Percentiles rank a stretch among this genome's conserved stretches.
Evolutionary conservation across 2,329 filamentous ascomycete species (phyloP).

Genomic region (Scedosporium boydii): DNA sequence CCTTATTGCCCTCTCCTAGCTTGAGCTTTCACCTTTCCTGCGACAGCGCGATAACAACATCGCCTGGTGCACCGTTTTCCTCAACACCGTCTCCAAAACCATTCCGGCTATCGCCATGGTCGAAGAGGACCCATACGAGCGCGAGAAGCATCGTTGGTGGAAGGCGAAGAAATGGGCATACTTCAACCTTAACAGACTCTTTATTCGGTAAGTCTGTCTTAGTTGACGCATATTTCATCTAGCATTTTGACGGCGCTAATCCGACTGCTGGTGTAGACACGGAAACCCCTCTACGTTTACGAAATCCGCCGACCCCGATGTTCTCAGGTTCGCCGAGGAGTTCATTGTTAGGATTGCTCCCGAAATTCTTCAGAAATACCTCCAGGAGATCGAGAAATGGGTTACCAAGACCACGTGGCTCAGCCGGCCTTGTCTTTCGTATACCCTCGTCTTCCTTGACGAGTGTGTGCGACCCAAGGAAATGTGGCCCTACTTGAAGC

Average conservation of each 20-base stretch:
- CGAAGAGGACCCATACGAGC: slow-evolving; percentile 72
- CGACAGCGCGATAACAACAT: slow-evolving; percentile 77
- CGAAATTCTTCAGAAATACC: slow-evolving; percentile 90
- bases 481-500: slow-evolving; percentile 91
- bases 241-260: slow-evolving; percentile 9
- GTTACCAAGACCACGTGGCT: slow-evolving; percentile 90
- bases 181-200: slow-evolving; percentile 92
- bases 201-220: slow-evolving; percentile 58
- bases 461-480: slow-evolving; percentile 95
- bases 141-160: slow-evolving; percentile 97
- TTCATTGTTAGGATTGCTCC: slow-evolving; percentile 90
- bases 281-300: slow-evolving; percentile 74
- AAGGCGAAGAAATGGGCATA: slow-evolving; percentile 99
- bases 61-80: slow-evolving; percentile 92
- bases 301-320: slow-evolving; percentile 55
- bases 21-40: slow-evolving; percentile 73
- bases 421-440: slow-evolving; percentile 86
- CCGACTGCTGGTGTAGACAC: slow-evolving; percentile 49
- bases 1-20: slow-evolving; percentile 36
- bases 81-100: slow-evolving; percentile 79
- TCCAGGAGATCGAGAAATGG: slow-evolving; percentile 95
- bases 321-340: slow-evolving; percentile 74
- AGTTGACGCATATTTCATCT: too few relatives aligned
- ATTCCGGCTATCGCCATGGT: slow-evolving; percentile 70
- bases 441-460: slow-evolving; percentile 89